Evolutionary conservation across 768 basidiomycete species (phyloP), one percentile per base, ranked within the genome.

Genomic region (Podaxis rugospora): DNA sequence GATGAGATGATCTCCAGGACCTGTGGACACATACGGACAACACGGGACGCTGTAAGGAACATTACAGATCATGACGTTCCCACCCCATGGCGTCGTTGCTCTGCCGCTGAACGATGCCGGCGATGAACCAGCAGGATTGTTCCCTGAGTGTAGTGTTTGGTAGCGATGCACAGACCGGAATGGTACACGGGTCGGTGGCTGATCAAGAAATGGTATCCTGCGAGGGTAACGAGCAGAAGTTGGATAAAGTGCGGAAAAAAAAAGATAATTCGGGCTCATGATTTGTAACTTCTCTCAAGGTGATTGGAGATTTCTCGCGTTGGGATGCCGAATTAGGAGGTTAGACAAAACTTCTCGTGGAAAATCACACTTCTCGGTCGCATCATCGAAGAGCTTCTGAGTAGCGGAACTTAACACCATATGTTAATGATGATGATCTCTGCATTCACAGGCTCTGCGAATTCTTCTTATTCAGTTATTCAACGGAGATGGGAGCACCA

Each of bases 11-110:
- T 16, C 18, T 10, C 36, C 63, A 90, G 86, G 89, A 90, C 65
- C 75, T 89, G 1, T 90, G 89, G 89, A 68, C 83, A 2, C 88
- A 90, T 68, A 87, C 86, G 18, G 75, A 87, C 65, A 89, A 88
- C 65, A 87, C 21, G 86, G 3, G 89, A 84, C 0, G 83, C 83
- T 0, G 75, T 85, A 23, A 79, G 88, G 18, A 84, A 80, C 68
- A 77, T 88, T 65, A 83, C 81, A 3, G 79, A 74, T 3, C 54
- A 74, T 10, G 71, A 70, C 21, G 85, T 90, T 10, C 87, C 87
- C 87, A 3, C 66, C 86, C 5, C 89, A 90, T 62, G 89, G 88
- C 3, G 87, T 89, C 25, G 81, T 86, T 27, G 89, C 87, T 36
- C 66, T 90, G 13, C 72, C 90, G 57, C 71, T 90, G 49, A 80